Evolutionary conservation across 1,139 yeast genomes (phyloP).

Genomic region (Debaryomycetaceae sp.): DNA sequence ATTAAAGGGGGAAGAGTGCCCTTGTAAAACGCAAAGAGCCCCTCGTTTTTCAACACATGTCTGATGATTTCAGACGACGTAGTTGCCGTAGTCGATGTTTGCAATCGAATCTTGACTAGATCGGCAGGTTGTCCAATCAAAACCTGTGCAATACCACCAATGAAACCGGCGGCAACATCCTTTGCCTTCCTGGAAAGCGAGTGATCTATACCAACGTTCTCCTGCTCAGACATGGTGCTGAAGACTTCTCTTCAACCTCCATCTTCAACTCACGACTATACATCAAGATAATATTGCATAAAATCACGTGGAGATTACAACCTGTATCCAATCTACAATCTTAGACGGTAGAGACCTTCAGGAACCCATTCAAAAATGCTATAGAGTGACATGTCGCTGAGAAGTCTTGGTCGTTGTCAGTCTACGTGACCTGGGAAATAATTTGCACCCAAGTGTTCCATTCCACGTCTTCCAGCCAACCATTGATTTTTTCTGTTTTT

Average conservation of each 20-base stretch:
- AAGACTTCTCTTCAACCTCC: not conserved
- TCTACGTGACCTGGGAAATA: too few species aligned
- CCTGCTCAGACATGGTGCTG: conserved; percentile 1
- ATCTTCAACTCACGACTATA: not conserved
- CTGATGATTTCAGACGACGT: conserved; percentile 49
- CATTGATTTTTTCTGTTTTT: too few species aligned
- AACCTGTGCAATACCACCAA: conserved; percentile 65
- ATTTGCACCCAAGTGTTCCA: too few species aligned
- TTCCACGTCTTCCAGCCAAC: too few species aligned
- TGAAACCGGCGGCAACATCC: conserved; percentile 53
- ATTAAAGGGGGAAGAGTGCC: conserved; percentile 46
- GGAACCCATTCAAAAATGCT: too few species aligned
- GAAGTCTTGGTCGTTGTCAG: too few species aligned
- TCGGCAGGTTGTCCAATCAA: conserved; percentile 76
- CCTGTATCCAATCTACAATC: too few species aligned
- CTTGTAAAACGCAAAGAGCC: conserved; percentile 58
- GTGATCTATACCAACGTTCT: conserved; percentile 33
- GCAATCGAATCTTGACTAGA: conserved; percentile 63
- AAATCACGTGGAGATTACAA: not conserved
- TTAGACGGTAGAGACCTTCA: too few species aligned
- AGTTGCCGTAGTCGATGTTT: conserved; percentile 40
- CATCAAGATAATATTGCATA: not conserved
- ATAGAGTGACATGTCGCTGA: too few species aligned
- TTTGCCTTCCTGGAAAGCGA: conserved; percentile 56
- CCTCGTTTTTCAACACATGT: conserved; percentile 58